Conservation (phyloP, 163 green algal genomes). For the Scenedesmus sp. region DNA sequence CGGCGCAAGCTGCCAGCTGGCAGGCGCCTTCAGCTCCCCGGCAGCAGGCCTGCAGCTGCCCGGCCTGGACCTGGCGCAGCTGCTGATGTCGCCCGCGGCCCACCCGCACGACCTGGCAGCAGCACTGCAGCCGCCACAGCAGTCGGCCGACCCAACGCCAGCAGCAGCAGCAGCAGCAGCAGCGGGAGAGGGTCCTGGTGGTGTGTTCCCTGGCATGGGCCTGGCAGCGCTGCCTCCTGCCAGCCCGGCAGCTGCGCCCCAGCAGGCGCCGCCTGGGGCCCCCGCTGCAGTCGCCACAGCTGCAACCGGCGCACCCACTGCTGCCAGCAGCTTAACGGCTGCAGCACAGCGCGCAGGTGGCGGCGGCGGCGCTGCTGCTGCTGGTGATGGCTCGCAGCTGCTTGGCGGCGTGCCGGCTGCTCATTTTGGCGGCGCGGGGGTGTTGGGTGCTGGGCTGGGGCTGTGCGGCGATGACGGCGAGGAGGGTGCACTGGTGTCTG, state of each 20-base stretch:
- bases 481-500: not conserved
- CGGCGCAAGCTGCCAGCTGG: not conserved
- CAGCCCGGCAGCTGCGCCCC: not conserved
- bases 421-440: too few relatives aligned
- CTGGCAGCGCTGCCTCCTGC: not conserved
- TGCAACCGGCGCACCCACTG: too few relatives aligned
- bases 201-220: not conserved
- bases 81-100: not conserved
- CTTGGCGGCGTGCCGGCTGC: too few relatives aligned
- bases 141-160: not conserved
- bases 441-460: too few relatives aligned
- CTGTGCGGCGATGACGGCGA: not conserved
- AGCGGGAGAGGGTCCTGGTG: too few relatives aligned
- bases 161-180: conserved; percentile 4
- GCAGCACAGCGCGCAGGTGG: too few relatives aligned
- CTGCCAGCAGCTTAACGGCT: too few relatives aligned
- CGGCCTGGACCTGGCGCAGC: not conserved
- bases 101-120: not conserved
- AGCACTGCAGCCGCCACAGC: not conserved
- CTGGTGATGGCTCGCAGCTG: not conserved
- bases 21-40: not conserved
- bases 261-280: too few relatives aligned
- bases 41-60: not conserved
- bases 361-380: not conserved
- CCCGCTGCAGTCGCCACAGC: too few relatives aligned